Evolutionary conservation across 805 yeast species (phyloP).

Genomic region (Danielia oregonensis): DNA sequence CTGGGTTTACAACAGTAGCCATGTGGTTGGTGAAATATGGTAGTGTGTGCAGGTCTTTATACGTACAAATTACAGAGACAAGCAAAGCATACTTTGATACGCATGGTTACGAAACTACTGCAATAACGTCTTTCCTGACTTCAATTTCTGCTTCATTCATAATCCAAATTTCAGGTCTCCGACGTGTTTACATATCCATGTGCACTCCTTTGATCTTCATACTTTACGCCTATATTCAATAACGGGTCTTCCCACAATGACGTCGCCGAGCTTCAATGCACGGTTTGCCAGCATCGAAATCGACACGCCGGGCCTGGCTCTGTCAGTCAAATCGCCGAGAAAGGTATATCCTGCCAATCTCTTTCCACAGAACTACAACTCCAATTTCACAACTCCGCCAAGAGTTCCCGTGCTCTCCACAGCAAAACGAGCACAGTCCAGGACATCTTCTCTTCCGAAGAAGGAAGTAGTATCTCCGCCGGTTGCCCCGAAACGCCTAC

Average conservation of each 20-base stretch:
- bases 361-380: constrained; percentile 9
- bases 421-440: constrained; percentile 21
- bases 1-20: too few relatives aligned
- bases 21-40: too few relatives aligned
- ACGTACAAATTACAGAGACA: too few relatives aligned
- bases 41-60: too few relatives aligned
- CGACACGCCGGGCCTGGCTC: constrained; percentile 4
- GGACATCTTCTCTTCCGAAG: constrained; percentile 6
- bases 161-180: too few relatives aligned
- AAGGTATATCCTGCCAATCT: constrained; percentile 9
- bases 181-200: not conserved
- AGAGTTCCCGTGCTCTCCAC: constrained; percentile 16
- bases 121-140: too few relatives aligned
- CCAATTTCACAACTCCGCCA: constrained; percentile 17
- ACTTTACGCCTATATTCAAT: constrained; percentile 2
- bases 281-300: constrained; percentile 30
- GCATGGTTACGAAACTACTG: too few relatives aligned
- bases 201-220: not conserved
- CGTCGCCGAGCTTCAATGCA: constrained; percentile 26
- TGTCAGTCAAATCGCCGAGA: constrained; percentile 4
- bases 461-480: constrained; percentile 1
- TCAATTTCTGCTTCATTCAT: too few relatives aligned
- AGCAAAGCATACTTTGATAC: too few relatives aligned
- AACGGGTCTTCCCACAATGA: constrained; percentile 6
- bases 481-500: constrained; percentile 9